Base-by-base conservation (phyloP, 805 yeast species). In the Tetrapisispora fleetii region DNA sequence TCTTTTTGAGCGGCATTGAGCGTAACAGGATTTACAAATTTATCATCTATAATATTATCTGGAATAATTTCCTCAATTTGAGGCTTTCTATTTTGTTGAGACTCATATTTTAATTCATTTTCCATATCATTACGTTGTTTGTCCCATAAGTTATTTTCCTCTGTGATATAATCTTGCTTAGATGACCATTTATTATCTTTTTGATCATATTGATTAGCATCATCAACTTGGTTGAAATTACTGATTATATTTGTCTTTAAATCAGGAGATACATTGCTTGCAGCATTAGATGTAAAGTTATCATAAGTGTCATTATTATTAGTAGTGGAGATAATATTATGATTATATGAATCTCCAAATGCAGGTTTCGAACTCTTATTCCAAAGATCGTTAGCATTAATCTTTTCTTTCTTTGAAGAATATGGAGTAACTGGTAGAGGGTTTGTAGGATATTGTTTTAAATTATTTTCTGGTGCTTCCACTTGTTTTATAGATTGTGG, bases 281-380 rank as follows among this genome's bases (percentile, higher is more conserved):
- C 53, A 4, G 63, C 66, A 32, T 50, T 51, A 35, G 52, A 55
- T 3, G 68, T 59, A 45, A 63, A 64, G 33, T 55, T 58, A 32
- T 57, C 46, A 49, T 64, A 64, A 3, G 54, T 52, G 19, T 59
- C 62, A 46, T 63, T 59, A 18, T 57, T 49, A 11, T 58, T 21
- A 4, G 14, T 18, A 28, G 60, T 22, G 58, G 47, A 38, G 58
- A 56, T n/a, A 62, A 47, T 45, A 53, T 58, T n/a, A 59, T 55
- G 32, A 43, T 41, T 2, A 50, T 43, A 11, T 48, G 49, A n/a
- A 36, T 45, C 7, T 46, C 22, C 28, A 32, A 17, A 14, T 22
- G 28, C 21, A n/a, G 28, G 33, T 16, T 22, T 27, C 17, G 35
- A 16, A 14, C 14, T n/a, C n/a, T 40, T 19, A 11, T 27, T 13